Conservation (phyloP, 1,284 basidiomycete species). For the Ustilago trichophora region DNA sequence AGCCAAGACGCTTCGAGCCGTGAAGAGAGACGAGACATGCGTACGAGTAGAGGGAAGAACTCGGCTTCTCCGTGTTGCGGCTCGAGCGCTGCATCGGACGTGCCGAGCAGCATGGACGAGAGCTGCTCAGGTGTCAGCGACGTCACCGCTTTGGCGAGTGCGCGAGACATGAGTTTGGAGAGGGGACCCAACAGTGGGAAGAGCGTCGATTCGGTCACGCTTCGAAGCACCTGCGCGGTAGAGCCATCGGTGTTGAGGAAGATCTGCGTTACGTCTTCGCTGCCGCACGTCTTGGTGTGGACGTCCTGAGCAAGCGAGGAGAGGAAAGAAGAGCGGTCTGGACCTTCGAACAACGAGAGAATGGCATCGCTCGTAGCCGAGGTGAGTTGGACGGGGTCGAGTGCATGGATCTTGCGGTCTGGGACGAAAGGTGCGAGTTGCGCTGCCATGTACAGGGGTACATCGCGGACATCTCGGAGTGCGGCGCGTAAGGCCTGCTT, state of each 20-base stretch:
- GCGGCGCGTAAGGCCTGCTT: constrained; percentile 11
- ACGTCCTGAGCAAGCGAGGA: constrained; percentile 26
- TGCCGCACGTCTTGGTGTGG: background rate
- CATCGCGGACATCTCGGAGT: constrained; percentile 30
- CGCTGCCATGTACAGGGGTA: constrained; percentile 49
- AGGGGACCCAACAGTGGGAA: constrained; percentile 56
- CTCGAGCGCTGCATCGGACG: constrained; percentile 14
- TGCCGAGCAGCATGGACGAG: constrained; percentile 34
- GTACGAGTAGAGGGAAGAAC: constrained; percentile 32
- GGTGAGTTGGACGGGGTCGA: constrained; percentile 37
- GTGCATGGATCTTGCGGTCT: constrained; percentile 42
- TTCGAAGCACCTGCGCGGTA: constrained; percentile 10
- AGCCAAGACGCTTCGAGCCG: constrained; percentile 36
- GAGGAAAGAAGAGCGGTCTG: constrained; percentile 17
- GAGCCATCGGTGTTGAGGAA: constrained; percentile 3
- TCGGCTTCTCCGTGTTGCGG: constrained; percentile 9
- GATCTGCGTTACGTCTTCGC: background rate
- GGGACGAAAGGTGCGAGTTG: constrained; percentile 47
- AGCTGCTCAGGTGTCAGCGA: constrained; percentile 34
- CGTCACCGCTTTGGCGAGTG: constrained; percentile 39
- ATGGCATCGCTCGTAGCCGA: constrained; percentile 43
- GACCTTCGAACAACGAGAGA: constrained; percentile 45
- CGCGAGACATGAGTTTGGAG: constrained; percentile 53
- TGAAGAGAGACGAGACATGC: constrained; percentile 45
- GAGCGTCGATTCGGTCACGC: constrained; percentile 30